Base-by-base conservation (phyloP, 2,329 filamentous ascomycete species). In the Xylariaceae sp. region DNA sequence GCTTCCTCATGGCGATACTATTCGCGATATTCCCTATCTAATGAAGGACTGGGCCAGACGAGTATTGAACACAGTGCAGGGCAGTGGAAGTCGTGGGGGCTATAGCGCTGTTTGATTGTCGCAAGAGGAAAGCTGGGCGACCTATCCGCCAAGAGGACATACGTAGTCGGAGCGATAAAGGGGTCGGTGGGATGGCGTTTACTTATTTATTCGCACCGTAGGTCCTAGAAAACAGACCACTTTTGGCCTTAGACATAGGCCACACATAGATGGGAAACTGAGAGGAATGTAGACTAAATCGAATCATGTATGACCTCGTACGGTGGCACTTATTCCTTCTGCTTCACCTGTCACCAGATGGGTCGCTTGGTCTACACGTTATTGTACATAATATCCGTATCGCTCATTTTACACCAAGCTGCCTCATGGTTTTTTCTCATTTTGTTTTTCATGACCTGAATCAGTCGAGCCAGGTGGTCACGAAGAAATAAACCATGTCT, bases 11-110 rank as follows among this genome's bases (percentile, higher is more conserved):
- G 89, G 89, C 61, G 94, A 99, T 72, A 89, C 90, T 0, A 88
- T 97, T 64, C 87, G 93, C 60, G 94, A 99, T 68, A 76, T 97
- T 16, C 94, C 94, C 3, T 97, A 97, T 70, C 81, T 97, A 48
- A 74, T 96, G 59, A 92, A 93, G 74, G 94, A 99, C 72, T 96
- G 90, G 84, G 80, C 84, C 13, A 83, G 91, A 53, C 83, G 87
- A 62, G 86, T 96, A 16, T 77, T 94, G 41, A 92, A 89, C 68
- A 92, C 91, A 0, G 80, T 97, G 8, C 91, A 96, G 72, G 91
- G 91, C 1, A 83, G 87, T 36, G 90, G 91, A 6, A 88, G 86
- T 54, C 85, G 94, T 66, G 93, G 93, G 39, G 94, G 94, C 2
- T 99, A 99, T 75, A 96, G 91, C 67, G 94, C 94, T 39, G 93